Base-by-base conservation (phyloP, 352 stramenopile genomes). In the Pythium scleroteichum region DNA sequence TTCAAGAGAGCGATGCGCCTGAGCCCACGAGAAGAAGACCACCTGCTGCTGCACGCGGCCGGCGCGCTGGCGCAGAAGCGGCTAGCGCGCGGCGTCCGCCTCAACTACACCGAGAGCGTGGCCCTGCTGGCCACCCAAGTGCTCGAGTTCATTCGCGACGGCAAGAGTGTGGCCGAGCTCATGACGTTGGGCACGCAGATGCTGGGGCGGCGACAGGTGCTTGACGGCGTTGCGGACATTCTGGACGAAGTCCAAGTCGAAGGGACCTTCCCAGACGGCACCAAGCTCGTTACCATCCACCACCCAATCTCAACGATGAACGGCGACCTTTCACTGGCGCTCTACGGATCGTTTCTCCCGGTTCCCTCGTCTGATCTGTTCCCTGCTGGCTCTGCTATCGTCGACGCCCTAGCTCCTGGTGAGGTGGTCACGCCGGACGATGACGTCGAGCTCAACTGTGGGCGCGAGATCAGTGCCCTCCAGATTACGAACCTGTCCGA, bases 231-330 rank as follows among this genome's bases (percentile, higher is more conserved):
- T 35, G 69, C 90, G 3, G 64, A 69, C 22, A 78, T 98, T 23
- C 69, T 99, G 29, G 71, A 92, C 48, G 88, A 98, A 66, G 94
- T 99, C 24, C 95, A 99, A 78, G 83, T 99, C 16, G 97, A 99
- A 81, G 96, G 90, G 17, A 99, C 96, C 22, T 99, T 99, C 81
- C 93, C 91, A 0, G 96, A 99, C 78, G 96, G 96, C 14, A 99
- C 97, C 10, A 99, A 99, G 74, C 85, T 99, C 42, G 81, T 99
- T 51, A 99, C 96, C 26, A 76, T 99, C 22, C 93, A 98, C 71
- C 76, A 92, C 64, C 96, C 96, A 17, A 98, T 99, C 71, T 54
- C 73, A n/a, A 76, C 67, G 26, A 46, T 90, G 32, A 79, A 98
- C 62, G 95, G 95, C 14, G 82, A 99, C 73, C 73, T 99, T 52